Evolutionary conservation across 2,329 filamentous ascomycete species (phyloP).

Genomic region (Diaporthe humulicola): DNA sequence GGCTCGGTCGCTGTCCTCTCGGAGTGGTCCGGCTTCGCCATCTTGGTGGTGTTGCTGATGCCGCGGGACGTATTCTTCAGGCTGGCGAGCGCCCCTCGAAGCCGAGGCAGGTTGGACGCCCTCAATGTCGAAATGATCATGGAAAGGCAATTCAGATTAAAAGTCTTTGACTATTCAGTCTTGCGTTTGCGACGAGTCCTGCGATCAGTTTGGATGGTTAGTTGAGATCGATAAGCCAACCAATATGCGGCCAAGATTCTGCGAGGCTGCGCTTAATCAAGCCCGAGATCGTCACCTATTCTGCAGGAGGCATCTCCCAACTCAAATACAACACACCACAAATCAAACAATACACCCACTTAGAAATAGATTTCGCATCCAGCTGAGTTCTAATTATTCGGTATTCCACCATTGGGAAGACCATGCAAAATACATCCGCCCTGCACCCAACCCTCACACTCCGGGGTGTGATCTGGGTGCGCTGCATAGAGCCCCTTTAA

Average conservation of each 20-base stretch:
- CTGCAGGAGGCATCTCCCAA: background rate
- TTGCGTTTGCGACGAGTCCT: no score
- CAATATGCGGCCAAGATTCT: background rate
- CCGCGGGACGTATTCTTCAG: background rate
- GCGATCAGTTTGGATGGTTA: background rate
- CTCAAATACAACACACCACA: background rate
- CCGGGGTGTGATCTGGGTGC: no score
- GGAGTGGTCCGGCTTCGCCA: slow-evolving; percentile 65
- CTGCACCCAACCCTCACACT: no score
- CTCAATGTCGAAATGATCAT: background rate
- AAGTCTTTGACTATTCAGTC: background rate
- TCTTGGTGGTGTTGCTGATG: slow-evolving; percentile 23
- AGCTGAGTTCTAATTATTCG: background rate
- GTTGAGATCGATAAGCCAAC: background rate
- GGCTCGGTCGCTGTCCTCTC: slow-evolving; percentile 82
- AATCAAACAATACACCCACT: background rate
- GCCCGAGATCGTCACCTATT: background rate
- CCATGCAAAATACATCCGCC: background rate
- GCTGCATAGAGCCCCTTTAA: background rate
- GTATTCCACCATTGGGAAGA: background rate
- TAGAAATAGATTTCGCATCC: background rate
- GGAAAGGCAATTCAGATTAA: background rate
- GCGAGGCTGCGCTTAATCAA: background rate
- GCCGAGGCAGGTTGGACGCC: background rate
- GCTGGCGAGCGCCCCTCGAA: background rate